Conservation (phyloP, 164 flowering plant species). For the Berberis thunbergii region DNA sequence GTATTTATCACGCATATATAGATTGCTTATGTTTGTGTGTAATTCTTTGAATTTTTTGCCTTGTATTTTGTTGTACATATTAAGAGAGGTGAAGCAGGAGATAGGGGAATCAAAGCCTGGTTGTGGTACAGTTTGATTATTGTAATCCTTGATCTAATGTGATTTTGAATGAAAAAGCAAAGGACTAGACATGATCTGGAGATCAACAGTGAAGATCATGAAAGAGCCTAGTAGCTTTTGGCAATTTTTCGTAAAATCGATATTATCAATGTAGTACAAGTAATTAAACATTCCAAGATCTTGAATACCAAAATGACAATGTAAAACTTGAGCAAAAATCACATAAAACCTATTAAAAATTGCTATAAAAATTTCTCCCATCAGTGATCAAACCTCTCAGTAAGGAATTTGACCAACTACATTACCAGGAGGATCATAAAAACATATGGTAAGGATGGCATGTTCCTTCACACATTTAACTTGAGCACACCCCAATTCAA, state of each 20-base stretch:
- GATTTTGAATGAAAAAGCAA: not conserved
- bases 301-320: no score
- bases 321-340: not conserved
- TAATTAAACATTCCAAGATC: no score
- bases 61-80: constrained; percentile 8
- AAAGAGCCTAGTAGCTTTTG: no score
- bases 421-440: constrained; percentile 2
- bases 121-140: not conserved
- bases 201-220: no score
- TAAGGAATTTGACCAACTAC: not conserved
- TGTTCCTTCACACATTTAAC: constrained; percentile 1
- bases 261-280: no score
- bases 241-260: no score
- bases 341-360: no score
- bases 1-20: no score
- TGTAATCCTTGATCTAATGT: not conserved
- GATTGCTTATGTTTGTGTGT: not conserved
- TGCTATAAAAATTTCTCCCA: no score
- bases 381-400: not conserved
- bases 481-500: constrained; percentile 1
- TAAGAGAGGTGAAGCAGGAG: constrained; percentile 7
- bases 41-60: not conserved
- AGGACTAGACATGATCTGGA: no score
- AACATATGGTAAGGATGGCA: not conserved
- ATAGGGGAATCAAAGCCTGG: not conserved